Base-by-base conservation (phyloP, 352 stramenopile genomes). In the Halophytophthora batemanensis region DNA sequence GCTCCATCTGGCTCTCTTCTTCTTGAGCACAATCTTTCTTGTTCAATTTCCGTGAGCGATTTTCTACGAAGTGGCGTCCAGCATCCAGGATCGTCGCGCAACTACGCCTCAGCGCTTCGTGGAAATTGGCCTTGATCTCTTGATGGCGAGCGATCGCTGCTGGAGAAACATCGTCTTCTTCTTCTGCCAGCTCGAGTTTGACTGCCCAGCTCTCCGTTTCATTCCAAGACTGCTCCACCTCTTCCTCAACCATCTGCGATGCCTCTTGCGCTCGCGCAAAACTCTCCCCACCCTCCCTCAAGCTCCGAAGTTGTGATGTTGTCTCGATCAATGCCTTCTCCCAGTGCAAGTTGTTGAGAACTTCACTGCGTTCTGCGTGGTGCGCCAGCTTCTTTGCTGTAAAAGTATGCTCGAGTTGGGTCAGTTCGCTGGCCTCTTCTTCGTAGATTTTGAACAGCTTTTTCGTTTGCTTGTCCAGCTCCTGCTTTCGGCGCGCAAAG, bases 391-490 rank as follows among this genome's bases (percentile, higher is more conserved):
- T 63, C 39, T 34, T 47, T 7, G 4, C 23, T 2, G 47, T 15
- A 23, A 61, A 55, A 17, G 46, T 45, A 29, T 47, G 61, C 10
- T 45, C 39, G 1, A 74, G 45, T 12, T 59, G 33, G 1, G 52
- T 53, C 1, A 74, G 28, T 13, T 74, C 61, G 1, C 8, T 23
- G 1, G 64, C 51, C 25, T 72, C 64, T 34, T 77, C 68, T 31
- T 77, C 68, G 19, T 74, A 61, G 2, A 70, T 45, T 45, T 61
- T 58, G 10, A 69, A 66, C 6, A 74, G n/a, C 25, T 61, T 66
- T 6, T 47, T 29, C 2, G 69, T 33, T 21, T 72, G 60, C 1
- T 59, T 46, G 6, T 62, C 25, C 8, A 72, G 54, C 22, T 74
- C 64, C 34, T 33, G 45, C 4, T 51, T 62, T 0, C 68, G 64